Conservation (phyloP, 2,329 filamentous ascomycete genomes). For the Sphaerostilbella broomeana region DNA sequence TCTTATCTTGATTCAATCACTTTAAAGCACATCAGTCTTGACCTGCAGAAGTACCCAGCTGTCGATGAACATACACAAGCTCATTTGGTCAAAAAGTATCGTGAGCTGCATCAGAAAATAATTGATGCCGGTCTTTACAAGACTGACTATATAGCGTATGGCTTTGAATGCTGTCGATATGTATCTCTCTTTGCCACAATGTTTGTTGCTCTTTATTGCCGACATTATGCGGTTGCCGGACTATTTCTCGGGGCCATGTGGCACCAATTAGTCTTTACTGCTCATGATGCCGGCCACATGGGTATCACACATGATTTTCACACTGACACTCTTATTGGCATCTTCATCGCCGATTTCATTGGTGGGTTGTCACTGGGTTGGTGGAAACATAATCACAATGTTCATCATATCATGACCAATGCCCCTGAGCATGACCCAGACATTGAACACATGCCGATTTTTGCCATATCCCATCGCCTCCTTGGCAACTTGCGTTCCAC, state of each 20-base stretch:
- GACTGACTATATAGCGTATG: conserved; percentile 53
- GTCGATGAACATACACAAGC: conserved; percentile 43
- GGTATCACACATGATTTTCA: conserved; percentile 56
- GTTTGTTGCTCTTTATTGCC: conserved; percentile 35
- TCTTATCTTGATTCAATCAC: conserved; percentile 69
- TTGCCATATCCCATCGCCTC: conserved; percentile 60
- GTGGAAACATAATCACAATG: conserved; percentile 65
- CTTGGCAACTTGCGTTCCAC: conserved; percentile 56
- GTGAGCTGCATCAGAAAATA: conserved; percentile 47
- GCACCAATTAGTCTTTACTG: conserved; percentile 64
- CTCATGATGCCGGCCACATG: conserved; percentile 58
- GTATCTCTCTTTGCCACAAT: conserved; percentile 43
- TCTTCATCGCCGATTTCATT: conserved; percentile 59
- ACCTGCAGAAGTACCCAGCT: conserved; percentile 70
- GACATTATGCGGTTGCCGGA: conserved; percentile 53
- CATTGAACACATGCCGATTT: conserved; percentile 62
- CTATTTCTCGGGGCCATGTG: conserved; percentile 42
- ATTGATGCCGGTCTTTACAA: conserved; percentile 50
- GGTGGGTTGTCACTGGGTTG: conserved; percentile 60
- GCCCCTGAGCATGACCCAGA: conserved; percentile 54
- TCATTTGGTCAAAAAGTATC: conserved; percentile 50
- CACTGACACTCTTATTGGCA: conserved; percentile 52
- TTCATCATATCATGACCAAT: conserved; percentile 62
- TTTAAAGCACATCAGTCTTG: conserved; percentile 58
- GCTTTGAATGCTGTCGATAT: conserved; percentile 52